Evolutionary conservation across 176 grass and related monocot species (phyloP), one percentile per base, ranked within the genome.

Genomic region (Avena eriantha): DNA sequence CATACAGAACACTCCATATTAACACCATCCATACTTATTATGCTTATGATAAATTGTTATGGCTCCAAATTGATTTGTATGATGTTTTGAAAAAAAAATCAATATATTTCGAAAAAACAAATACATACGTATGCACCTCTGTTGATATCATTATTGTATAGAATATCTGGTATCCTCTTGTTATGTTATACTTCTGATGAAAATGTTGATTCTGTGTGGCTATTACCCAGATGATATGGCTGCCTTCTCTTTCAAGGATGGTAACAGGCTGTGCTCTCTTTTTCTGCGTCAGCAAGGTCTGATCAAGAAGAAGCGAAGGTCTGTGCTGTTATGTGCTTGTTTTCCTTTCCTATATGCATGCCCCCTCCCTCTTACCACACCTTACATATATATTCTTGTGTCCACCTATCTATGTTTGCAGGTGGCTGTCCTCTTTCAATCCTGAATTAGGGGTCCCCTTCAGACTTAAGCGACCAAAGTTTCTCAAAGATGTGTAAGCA

Each of bases 191-290:
- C 48, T 54, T 11, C 73, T 76, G 73, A 76, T 76, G 73, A 76
- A 76, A 34, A 5, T 54, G 1, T 54, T 54, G 48, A 29, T 33
- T 29, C 7, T 54, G 15, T 47, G 56, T 80, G 39, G 58, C 35
- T 64, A 46, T 77, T 19, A 26, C 22, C 79, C 79, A 80, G 10
- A 83, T 14, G 81, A 29, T 22, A 10, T 1, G 3, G 15, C 16
- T 17, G 56, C 73, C 31, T 90, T 90, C 79, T 72, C 84, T 34
- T 86, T 82, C 72, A 76, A 86, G 78, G 88, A 86, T 55, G 88
- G 48, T 11, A 77, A 78, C 63, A 77, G 14, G 4, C 43, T 90
- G 31, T 86, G 79, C 31, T 31, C 80, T 48, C 89, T 87, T 53
- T 48, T 90, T 39, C 58, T 58, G 74, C 61, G 34, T 36, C 23